Evolutionary conservation across 139 green algal species (phyloP), one percentile per base, ranked within the genome.

Genomic region (Astrephomene gubernaculifera): DNA sequence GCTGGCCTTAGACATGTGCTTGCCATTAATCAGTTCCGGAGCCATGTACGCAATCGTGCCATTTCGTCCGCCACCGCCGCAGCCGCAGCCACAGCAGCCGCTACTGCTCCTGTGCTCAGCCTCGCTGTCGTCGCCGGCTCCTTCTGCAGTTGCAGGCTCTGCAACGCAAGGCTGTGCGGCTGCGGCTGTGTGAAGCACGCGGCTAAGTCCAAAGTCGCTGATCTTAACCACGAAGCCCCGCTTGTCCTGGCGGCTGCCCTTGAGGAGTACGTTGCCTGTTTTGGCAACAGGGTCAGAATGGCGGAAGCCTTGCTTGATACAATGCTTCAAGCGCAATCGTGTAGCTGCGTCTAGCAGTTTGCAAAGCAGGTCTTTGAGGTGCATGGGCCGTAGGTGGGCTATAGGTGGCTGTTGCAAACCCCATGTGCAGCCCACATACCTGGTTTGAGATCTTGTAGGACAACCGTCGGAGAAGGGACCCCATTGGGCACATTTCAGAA

Each of bases 221-320:
- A 92, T 74, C 89, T 96, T 97, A 74, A 81, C 89, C 29, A 88
- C 53, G 65, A 89, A 93, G 64, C 90, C 90, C 14, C 90, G 86
- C 17, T 87, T 80, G 70, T 92, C 89, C 24, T 65, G 61, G 5
- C 45, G 67, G 64, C 44, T 60, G 33, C 65, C 73, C 52, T 88
- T 90, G 25, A 93, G 83, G 86, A 95, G 54, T 57, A 95, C 92
- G 63, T 96, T 96, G 12, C 76, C 76, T 82, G 39, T 1, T 35
- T n/a, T 27, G 24, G 35, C 33, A 21, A 10, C 33, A 19, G 33
- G n/a, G n/a, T n/a, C n/a, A n/a, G n/a, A n/a, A n/a, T n/a, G n/a
- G n/a, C n/a, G n/a, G n/a, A n/a, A n/a, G n/a, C n/a, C n/a, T n/a
- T n/a, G n/a, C n/a, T n/a, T n/a, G n/a, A n/a, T n/a, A n/a, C n/a